Evolutionary conservation across 352 stramenopile species (phyloP), one percentile per base, ranked within the genome.

Genomic region (Phytophthora litchii): DNA sequence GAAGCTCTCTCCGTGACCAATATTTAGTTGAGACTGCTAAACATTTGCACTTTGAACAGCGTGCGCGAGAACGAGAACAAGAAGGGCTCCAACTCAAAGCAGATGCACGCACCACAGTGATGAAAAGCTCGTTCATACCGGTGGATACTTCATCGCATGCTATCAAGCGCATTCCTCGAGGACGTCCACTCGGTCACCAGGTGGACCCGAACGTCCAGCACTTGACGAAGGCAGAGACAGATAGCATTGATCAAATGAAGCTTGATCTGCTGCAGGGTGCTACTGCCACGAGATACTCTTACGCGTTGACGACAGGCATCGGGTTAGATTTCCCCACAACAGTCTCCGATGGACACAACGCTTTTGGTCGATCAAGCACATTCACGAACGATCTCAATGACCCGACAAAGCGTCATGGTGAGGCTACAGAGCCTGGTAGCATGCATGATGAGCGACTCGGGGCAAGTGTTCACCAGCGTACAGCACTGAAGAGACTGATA

Each of bases 361-460:
- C 78, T 1, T 91, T 92, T 49, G 79, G 65, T 0, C 68, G 83
- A 5, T 89, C 77, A 1, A 90, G 80, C 32, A 70, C 79, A 2
- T 92, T 92, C 64, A 86, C 83, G 3, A 92, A 89, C 52, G 80
- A 92, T 37, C 80, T 91, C 41, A 63, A 51, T 0, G 83, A 92
- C 27, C 44, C 77, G 11, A 72, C 72, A 38, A 92, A 89, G 50
- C 79, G 68, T 10, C 79, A 90, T 41, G 83, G 73, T 2, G 83
- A 92, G 49, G 80, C 83, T 19, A 92, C 66, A 3, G 83, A 92
- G 49, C 83, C 80, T 20, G 80, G 73, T 0, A 72, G 60, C 3
- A 32, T 49, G 16, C 52, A 80, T 13, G 76, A 92, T 23, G 79
- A 91, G 45, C 67, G 71, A 9, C 41, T 76, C 25, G 83, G 81